Conservation (phyloP, 257 asterid genomes). For the Thymus mandschuricus region DNA sequence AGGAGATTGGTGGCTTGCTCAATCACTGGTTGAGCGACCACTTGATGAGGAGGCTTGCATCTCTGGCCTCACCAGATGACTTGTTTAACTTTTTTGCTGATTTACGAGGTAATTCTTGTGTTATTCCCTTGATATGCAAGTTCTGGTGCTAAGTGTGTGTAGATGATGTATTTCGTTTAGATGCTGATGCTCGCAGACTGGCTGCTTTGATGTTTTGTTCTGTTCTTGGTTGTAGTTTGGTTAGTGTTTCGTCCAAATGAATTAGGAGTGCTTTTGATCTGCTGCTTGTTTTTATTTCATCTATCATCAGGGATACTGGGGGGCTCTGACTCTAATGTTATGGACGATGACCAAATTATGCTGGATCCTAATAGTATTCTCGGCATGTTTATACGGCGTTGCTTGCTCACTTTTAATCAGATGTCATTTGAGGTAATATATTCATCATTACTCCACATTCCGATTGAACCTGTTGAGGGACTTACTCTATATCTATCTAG, state of each 20-base stretch:
- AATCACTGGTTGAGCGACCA: slow-evolving; percentile 78
- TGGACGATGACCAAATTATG: slow-evolving; percentile 91
- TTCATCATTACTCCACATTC: not conserved
- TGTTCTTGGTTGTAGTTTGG: slow-evolving; percentile 5
- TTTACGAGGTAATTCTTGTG: slow-evolving; percentile 59
- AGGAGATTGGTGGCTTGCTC: slow-evolving; percentile 62
- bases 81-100: slow-evolving; percentile 80
- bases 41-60: slow-evolving; percentile 58
- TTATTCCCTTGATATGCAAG: not conserved
- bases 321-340: slow-evolving; percentile 58
- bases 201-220: not conserved
- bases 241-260: slow-evolving; percentile 1
- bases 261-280: slow-evolving; percentile 15
- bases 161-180: not conserved
- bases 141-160: not conserved
- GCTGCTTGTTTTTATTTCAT: not conserved
- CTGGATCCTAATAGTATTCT: slow-evolving; percentile 81
- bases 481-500: not conserved
- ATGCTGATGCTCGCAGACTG: not conserved
- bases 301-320: slow-evolving; percentile 64
- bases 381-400: slow-evolving; percentile 83
- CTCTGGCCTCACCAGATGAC: slow-evolving; percentile 79
- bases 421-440: slow-evolving; percentile 81
- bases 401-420: slow-evolving; percentile 80
- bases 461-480: not conserved